Conservation (phyloP, 1,284 basidiomycete genomes). For the Malassezia vespertilionis region DNA sequence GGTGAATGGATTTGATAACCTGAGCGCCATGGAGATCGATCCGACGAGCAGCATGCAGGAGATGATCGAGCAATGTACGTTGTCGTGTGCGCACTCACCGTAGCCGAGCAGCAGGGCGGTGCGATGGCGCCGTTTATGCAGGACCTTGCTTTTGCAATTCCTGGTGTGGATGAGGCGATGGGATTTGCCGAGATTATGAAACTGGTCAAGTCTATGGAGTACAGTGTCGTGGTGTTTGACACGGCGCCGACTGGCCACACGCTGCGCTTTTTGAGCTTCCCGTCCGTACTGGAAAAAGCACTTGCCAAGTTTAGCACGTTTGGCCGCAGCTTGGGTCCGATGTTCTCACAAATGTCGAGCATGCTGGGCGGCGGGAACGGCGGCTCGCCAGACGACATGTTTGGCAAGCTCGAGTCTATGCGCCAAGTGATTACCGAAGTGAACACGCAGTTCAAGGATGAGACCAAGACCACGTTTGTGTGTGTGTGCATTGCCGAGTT, state of each 20-base stretch:
- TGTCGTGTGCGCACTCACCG: neutral
- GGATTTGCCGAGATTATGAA: conserved; percentile 99
- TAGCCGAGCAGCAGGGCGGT: conserved; percentile 65
- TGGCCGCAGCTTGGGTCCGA: conserved; percentile 85
- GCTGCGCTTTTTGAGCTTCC: conserved; percentile 93
- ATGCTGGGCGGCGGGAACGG: conserved; percentile 69
- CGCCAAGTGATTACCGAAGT: conserved; percentile 93
- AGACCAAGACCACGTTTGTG: conserved; percentile 89
- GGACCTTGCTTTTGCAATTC: conserved; percentile 95
- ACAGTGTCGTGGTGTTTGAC: conserved; percentile 97
- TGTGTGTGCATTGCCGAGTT: conserved; percentile 98
- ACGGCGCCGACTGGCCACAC: conserved; percentile 98
- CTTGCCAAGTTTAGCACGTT: conserved; percentile 84
- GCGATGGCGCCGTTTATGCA: conserved; percentile 99
- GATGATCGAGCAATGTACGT: conserved; percentile 91
- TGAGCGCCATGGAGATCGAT: conserved; percentile 98
- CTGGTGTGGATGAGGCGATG: conserved; percentile 99
- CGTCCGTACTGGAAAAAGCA: conserved; percentile 91
- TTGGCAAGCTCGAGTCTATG: conserved; percentile 95
- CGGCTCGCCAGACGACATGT: conserved; percentile 61
- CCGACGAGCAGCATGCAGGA: conserved; percentile 92
- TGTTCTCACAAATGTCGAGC: conserved; percentile 70
- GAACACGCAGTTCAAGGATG: conserved; percentile 98
- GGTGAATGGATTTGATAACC: conserved; percentile 93
- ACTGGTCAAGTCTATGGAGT: conserved; percentile 99